Conservation (phyloP, 2,329 filamentous ascomycete genomes). For the Talaromyces rugulosus region DNA sequence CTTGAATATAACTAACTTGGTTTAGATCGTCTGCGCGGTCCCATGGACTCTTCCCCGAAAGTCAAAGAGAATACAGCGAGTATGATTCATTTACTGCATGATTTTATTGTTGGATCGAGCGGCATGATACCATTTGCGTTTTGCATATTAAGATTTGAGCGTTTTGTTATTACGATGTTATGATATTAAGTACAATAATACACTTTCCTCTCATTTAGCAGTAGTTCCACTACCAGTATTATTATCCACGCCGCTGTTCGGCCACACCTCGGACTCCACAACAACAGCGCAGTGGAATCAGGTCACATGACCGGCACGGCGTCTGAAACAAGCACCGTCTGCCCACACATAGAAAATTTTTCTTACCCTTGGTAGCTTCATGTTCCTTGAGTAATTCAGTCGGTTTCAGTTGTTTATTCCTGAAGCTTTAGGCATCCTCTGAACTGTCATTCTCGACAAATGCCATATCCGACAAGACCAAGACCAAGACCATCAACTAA, state of each 20-base stretch:
- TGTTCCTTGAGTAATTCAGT: no score
- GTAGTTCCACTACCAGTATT: no score
- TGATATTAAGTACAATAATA: not conserved
- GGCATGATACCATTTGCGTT: not conserved
- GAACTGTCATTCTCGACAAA: not conserved
- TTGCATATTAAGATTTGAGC: not conserved
- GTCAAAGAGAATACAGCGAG: slow-evolving; percentile 19
- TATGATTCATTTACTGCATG: not conserved
- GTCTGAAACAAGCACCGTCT: no score
- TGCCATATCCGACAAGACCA: not conserved
- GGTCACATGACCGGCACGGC: no score
- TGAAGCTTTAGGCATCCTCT: no score
- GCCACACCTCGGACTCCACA: not conserved
- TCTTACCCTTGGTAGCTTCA: no score
- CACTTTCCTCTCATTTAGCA: not conserved
- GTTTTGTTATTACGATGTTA: not conserved
- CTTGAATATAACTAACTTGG: slow-evolving; percentile 13
- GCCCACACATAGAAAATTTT: no score
- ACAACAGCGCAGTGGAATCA: not conserved
- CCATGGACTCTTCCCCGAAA: slow-evolving; percentile 66
- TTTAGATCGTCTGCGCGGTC: slow-evolving; percentile 62
- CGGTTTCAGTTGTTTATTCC: no score
- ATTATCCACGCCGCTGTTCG: not conserved
- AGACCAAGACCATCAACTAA: not conserved
- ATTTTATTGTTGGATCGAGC: not conserved